Percentiles rank a stretch among this genome's conserved stretches.
phyloP scores from a whole-genome alignment of 139 green algal genomes.

The Chlorella vulgaris region DNA sequence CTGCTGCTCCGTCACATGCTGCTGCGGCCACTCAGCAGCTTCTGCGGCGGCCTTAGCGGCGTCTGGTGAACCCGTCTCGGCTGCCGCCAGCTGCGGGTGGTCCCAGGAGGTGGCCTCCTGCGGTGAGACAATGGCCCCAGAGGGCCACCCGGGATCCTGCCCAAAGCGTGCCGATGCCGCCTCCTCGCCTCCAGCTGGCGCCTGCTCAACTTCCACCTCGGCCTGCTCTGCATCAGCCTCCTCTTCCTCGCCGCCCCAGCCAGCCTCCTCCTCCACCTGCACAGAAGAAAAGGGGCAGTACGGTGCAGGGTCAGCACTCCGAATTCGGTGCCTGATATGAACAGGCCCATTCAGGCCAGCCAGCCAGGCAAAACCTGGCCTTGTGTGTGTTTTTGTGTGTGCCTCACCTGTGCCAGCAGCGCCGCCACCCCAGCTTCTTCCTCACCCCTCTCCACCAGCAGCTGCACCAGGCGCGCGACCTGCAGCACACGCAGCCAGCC shows the following conservation, averaged over 20 bases:
- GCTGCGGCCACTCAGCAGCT: no score
- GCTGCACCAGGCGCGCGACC: conserved; percentile 25
- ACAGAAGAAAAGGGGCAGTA: not conserved
- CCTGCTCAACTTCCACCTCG: not conserved
- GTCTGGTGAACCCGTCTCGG: no score
- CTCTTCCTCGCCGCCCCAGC: conserved; percentile 8
- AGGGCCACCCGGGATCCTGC: not conserved
- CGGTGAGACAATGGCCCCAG: not conserved
- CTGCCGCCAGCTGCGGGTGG: not conserved
- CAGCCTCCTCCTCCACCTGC: conserved; percentile 39
- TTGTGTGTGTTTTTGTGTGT: not conserved
- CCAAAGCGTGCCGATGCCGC: not conserved
- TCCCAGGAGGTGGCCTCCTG: not conserved
- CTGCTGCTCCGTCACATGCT: not conserved
- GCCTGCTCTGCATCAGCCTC: not conserved
- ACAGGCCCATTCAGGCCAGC: no score
- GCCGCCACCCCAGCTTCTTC: not conserved
- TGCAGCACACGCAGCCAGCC: not conserved
- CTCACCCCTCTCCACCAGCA: conserved; percentile 18
- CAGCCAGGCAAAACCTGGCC: not conserved
- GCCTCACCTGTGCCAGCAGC: conserved; percentile 20
- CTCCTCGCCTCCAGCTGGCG: not conserved
- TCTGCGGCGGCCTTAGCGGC: no score
- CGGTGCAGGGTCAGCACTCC: no score
- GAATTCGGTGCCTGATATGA: no score